These are phyloP conservation scores for Sclerotinia glacialis DNA, from an alignment of 2,329 filamentous ascomycete genomes.

Conservation along the genomic window DNA sequence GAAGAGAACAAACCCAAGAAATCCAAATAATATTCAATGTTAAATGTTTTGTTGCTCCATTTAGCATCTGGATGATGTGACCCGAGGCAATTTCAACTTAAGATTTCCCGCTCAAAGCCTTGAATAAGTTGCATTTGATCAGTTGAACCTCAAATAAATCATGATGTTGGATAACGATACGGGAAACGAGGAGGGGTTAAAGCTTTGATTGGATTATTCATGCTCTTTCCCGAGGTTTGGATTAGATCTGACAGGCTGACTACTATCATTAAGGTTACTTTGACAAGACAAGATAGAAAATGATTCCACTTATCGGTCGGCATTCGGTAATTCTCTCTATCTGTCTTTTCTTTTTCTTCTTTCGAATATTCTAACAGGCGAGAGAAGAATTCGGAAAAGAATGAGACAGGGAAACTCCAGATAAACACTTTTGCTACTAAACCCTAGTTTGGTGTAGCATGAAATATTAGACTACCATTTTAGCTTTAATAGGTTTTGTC, in stretches of 20 bases:
- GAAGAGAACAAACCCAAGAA: not conserved
- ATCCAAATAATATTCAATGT: not conserved
- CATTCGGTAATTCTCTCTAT: constrained; percentile 7
- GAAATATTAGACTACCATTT: not conserved
- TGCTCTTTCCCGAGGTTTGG: constrained; percentile 5
- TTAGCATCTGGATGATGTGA: not conserved
- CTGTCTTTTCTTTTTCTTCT: not conserved
- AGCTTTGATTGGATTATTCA: constrained; percentile 19
- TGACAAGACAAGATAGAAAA: constrained; percentile 3
- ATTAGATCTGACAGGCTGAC: constrained; percentile 13
- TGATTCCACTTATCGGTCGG: not conserved
- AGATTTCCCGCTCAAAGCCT: constrained; percentile 14
- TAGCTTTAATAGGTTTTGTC: not conserved
- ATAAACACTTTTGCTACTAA: not conserved
- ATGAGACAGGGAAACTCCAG: not conserved
- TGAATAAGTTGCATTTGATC: constrained; percentile 10
- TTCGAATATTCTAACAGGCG: not conserved
- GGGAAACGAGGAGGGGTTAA: constrained; percentile 13
- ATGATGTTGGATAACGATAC: constrained; percentile 5
- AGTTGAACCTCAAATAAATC: constrained; percentile 1
- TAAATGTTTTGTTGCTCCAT: not conserved
- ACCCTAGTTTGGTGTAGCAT: not conserved
- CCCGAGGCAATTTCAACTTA: not conserved
- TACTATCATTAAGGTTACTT: constrained; percentile 9
- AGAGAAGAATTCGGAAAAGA: not conserved